Evolutionary conservation across 164 flowering plant genomes (phyloP).

Genomic region (Cinnamomum micranthum): DNA sequence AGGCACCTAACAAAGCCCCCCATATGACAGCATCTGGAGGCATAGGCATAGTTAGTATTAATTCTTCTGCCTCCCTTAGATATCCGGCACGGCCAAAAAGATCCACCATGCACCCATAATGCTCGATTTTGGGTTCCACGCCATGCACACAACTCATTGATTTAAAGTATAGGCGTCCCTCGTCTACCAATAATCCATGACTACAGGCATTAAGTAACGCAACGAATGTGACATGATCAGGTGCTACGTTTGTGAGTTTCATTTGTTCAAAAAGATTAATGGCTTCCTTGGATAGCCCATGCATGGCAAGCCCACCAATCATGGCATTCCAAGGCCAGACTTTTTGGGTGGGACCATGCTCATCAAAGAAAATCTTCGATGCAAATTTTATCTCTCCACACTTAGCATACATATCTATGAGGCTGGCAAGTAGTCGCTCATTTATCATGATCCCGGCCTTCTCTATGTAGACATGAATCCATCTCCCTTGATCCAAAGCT

Average conservation of each 20-base stretch:
- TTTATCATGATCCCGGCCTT: slow-evolving; percentile 27
- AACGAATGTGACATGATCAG: slow-evolving; percentile 41
- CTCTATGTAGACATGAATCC: slow-evolving; percentile 43
- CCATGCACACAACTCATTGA: slow-evolving; percentile 33
- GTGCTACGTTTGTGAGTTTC: slow-evolving; percentile 22
- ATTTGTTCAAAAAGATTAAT: slow-evolving; percentile 32
- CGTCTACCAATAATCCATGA: slow-evolving; percentile 41
- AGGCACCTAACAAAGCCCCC: slow-evolving; percentile 50
- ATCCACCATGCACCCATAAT: slow-evolving; percentile 58
- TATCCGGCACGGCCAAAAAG: slow-evolving; percentile 49
- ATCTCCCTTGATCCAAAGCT: slow-evolving; percentile 50
- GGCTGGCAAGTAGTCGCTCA: slow-evolving; percentile 29
- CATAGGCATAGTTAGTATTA: slow-evolving; percentile 35
- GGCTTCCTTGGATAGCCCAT: slow-evolving; percentile 40
- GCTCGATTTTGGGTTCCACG: slow-evolving; percentile 47
- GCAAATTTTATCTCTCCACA: slow-evolving; percentile 48
- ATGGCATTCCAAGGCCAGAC: slow-evolving; percentile 55
- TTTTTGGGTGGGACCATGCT: slow-evolving; percentile 15
- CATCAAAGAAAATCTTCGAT: slow-evolving; percentile 26
- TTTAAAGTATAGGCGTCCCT: slow-evolving; percentile 32
- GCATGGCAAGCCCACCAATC: slow-evolving; percentile 52
- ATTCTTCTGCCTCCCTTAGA: slow-evolving; percentile 39
- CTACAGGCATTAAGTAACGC: slow-evolving; percentile 45
- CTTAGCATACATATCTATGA: slow-evolving; percentile 53
- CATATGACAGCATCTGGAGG: slow-evolving; percentile 40